Base-by-base conservation (phyloP, 495 filamentous ascomycete genomes). In the Rostrohypoxylon terebratum region DNA sequence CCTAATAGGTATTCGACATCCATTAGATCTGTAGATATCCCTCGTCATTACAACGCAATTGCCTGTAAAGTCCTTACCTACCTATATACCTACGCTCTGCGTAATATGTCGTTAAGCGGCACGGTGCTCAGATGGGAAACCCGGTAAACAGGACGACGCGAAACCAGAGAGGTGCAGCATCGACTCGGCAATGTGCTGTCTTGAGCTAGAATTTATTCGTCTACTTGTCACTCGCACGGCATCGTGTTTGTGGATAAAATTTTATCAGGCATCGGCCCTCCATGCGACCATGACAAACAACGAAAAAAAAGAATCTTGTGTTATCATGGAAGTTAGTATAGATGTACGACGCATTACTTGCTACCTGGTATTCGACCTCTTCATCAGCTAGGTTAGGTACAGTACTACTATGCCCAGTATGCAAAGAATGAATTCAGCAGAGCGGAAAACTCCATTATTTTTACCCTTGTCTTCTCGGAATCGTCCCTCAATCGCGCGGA, bases 101-200 rank as follows among this genome's bases (percentile, higher is more conserved):
- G 13, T 25, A 28, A 28, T 23, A 70, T 70, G 71, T 42, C 38
- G 36, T 62, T 28, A 36, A 28, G 66, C 63, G 71, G 71, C 71
- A 59, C 71, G 44, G 66, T 65, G 69, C 66, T 70, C 58, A 70
- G 63, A 31, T 67, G 67, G 71, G 71, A 65, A 69, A 73, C 66
- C 71, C 66, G 66, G 66, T 62, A 69, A 16, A 33, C 8, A 69
- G 42, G 28, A 60, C 58, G 13, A 42, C 20, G 13, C 28, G 36
- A 18, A 54, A 53, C 23, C 18, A 70, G 54, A 54, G 50, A 65
- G 54, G 44, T 72, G 63, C 59, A 50, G 59, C 59, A 59, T 67
- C 59, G 69, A n/a, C 54, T 72, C 63, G 48, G 44, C 23, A 53
- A 63, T 61, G 40, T 48, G 55, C 42, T 25, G 18, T 55, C 16